Evolutionary conservation across 1,139 yeast species (phyloP), one percentile per base, ranked within the genome.

Genomic region (Taphrina betulina): DNA sequence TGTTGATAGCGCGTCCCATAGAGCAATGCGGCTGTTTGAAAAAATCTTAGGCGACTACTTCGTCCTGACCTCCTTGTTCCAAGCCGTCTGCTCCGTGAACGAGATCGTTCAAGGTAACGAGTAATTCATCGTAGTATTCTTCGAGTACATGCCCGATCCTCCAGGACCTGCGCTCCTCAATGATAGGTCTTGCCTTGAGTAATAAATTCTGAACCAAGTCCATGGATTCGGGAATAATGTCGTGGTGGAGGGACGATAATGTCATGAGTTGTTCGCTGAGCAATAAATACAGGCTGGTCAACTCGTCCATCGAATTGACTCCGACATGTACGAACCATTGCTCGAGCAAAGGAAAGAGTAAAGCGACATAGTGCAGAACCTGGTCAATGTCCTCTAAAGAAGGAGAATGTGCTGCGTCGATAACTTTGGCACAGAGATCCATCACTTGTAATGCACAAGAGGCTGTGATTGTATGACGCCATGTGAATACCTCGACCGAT

Each of bases 81-180:
- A n/a, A n/a, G n/a, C n/a, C n/a, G n/a, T n/a, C n/a, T n/a, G n/a
- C 31, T 16, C 46, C 54, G 23, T 50, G 31, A n/a, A 50, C 54
- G 10, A 50, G 26, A 7, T 40, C 41, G 23, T 50, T 33, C 33
- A 50, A 33, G 16, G 44, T 42, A 5, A 26, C 22, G 10, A 50
- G 40, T 10, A 34, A 14, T 34, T 50, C 40, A 1, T 50, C 54
- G 23, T 31, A 50, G 24, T 50, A 41, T 24, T 50, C 54, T 26
- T 50, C 54, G 34, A 50, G 8, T 8, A 31, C 54, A 40, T 50
- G 54, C 3, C 54, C 54, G 19, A 50, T 50, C 16, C 31, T 24
- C 54, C 54, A 50, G 12, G 34, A 16, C 19, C 54, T 28, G 7
- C 54, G 38, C 22, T 50, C 26, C 37, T 50, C 54, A 17, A 50